Base-by-base conservation (phyloP, 2,329 filamentous ascomycete genomes). In the Colletotrichum nymphaeae region DNA sequence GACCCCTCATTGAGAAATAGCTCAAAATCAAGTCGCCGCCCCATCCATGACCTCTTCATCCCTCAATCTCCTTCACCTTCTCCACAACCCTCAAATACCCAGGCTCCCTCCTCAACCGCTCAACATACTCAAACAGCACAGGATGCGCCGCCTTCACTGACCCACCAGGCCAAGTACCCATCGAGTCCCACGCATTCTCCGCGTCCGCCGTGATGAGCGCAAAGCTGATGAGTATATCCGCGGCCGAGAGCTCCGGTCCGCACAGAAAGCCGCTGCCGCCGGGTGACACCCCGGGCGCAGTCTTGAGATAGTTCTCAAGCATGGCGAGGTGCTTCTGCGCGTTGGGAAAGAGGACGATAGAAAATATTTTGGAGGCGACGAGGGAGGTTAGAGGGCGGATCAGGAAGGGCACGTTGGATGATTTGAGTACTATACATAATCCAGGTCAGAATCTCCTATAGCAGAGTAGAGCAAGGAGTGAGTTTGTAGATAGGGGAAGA, bases 141-240 rank as follows among this genome's bases (percentile, higher is more conserved):
- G 88, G 88, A 67, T 83, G 84, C 67, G 81, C 78, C 6, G 76
- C 76, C 72, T 78, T 78, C 76, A 85, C 86, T 11, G 80, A 81
- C 0, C 82, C 84, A 1, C 78, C 81, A 66, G 84, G 80, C 80
- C 84, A 89, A 22, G 75, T 76, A 8, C 84, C 86, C 74, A 88
- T 81, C 0, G 77, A 76, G 32, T 84, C 80, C 57, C 87, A 80
- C 64, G 80, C 80, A 12, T 79, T 76, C 75, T 83, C 82, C 12
- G 52, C 14, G 2, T 73, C 70, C 30, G 83, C 83, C 12, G 83
- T 83, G 52, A 89, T 82, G 64, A 90, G 79, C 19, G 84, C 85
- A 80, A 88, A 90, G 79, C 87, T 88, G 76, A 90, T 80, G 70
- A 90, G 79, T 66, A 90, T 86, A 74, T 89, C 88, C 6, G 87